Percentiles rank a stretch among this genome's conserved stretches.
phyloP scores from a whole-genome alignment of 345 rosid genomes.

The Populus ilicifolia region DNA sequence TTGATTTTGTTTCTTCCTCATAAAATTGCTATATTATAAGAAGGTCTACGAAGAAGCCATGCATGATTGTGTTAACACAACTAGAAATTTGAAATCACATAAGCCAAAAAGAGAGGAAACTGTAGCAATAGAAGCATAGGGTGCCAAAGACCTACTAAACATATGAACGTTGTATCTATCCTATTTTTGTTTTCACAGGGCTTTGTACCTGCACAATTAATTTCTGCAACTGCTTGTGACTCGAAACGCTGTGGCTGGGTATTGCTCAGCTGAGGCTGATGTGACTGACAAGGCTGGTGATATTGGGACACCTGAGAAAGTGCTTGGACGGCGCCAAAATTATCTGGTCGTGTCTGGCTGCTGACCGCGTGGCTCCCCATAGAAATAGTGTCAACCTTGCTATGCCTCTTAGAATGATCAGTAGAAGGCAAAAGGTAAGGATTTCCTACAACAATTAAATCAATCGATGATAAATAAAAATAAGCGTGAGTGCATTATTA shows the following conservation, averaged over 20 bases:
- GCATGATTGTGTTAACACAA: too few relatives aligned
- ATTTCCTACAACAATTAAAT: constrained; percentile 7
- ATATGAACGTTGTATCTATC: too few relatives aligned
- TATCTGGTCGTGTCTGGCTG: constrained; percentile 17
- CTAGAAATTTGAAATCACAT: too few relatives aligned
- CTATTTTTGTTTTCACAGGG: too few relatives aligned
- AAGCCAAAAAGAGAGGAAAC: too few relatives aligned
- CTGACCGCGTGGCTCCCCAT: not conserved
- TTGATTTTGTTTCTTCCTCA: too few relatives aligned
- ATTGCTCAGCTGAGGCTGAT: constrained; percentile 12
- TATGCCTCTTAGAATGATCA: constrained; percentile 15
- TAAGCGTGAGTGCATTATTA: not conserved
- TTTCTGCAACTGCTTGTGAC: constrained; percentile 12
- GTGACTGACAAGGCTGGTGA: constrained; percentile 2
- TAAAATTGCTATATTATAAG: too few relatives aligned
- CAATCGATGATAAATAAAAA: not conserved
- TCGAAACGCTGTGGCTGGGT: constrained; percentile 4
- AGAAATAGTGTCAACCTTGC: constrained; percentile 15
- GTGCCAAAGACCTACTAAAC: too few relatives aligned
- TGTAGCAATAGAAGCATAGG: too few relatives aligned
- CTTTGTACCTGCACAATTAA: constrained; percentile 19
- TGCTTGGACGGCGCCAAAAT: not conserved
- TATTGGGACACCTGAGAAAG: constrained; percentile 12
- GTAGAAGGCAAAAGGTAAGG: not conserved
- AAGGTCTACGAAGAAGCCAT: too few relatives aligned